Evolutionary conservation across 495 filamentous ascomycete genomes (phyloP).

Genomic region (Usnea hakonensis): DNA sequence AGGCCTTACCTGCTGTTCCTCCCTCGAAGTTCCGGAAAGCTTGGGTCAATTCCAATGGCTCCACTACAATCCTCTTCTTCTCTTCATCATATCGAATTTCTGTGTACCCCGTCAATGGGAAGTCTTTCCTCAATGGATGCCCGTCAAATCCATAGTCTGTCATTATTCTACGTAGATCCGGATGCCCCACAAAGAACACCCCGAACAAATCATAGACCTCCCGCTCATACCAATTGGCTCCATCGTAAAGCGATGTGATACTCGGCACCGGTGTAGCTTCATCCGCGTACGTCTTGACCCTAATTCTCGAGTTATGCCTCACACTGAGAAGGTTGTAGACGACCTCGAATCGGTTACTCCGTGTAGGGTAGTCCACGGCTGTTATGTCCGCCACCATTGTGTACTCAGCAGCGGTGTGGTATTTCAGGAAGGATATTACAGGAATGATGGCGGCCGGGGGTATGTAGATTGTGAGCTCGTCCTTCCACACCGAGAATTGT

Average conservation of each 20-base stretch:
- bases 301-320: conserved; percentile 90
- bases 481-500: conserved; percentile 99
- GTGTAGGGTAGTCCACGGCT: conserved; percentile 89
- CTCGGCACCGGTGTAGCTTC: conserved; percentile 92
- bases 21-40: conserved; percentile 99
- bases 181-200: conserved; percentile 92
- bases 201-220: conserved; percentile 98
- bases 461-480: conserved; percentile 92
- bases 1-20: conserved; percentile 41
- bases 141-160: conserved; percentile 99
- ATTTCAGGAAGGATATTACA: conserved; percentile 90
- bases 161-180: conserved; percentile 96
- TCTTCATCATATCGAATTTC: conserved; percentile 98
- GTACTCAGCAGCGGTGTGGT: conserved; percentile 94
- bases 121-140: conserved; percentile 95
- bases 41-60: conserved; percentile 94
- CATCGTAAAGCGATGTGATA: conserved; percentile 77
- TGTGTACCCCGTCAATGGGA: conserved; percentile 96
- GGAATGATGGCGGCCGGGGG: conserved; percentile 79
- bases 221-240: conserved; percentile 97
- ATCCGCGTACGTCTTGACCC: conserved; percentile 98
- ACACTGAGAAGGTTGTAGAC: conserved; percentile 97
- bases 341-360: conserved; percentile 90
- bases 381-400: conserved; percentile 90
- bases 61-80: conserved; percentile 98